Evolutionary conservation across 495 filamentous ascomycete genomes (phyloP).

Genomic region (Aspergillus leporis): DNA sequence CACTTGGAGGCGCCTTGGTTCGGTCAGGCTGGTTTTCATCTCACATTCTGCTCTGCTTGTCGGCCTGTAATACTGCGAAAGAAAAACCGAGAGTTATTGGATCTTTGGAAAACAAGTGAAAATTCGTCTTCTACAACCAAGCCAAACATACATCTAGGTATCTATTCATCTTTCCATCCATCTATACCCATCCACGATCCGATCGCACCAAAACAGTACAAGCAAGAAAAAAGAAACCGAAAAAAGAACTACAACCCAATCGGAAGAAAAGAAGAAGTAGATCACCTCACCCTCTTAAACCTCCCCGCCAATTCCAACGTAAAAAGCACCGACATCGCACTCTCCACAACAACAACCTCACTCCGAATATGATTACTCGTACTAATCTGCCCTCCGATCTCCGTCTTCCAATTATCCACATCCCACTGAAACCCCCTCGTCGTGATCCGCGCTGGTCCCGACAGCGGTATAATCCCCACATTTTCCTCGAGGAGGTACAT

Average conservation of each 20-base stretch:
- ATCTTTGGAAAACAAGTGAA: too few relatives aligned
- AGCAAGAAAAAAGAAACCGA: background rate
- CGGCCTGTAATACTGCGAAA: too few relatives aligned
- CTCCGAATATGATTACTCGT: constrained; percentile 85
- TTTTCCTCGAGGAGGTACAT: constrained; percentile 55
- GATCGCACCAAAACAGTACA: background rate
- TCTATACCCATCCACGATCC: too few relatives aligned
- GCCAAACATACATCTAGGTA: too few relatives aligned
- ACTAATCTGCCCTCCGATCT: constrained; percentile 81
- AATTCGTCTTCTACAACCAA: too few relatives aligned
- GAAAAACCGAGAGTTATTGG: too few relatives aligned
- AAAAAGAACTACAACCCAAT: background rate
- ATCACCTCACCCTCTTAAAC: constrained; percentile 33
- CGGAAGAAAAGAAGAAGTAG: background rate
- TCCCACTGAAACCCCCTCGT: constrained; percentile 89
- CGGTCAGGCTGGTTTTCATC: too few relatives aligned
- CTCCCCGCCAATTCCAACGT: constrained; percentile 69
- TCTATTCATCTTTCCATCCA: too few relatives aligned
- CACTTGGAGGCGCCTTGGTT: background rate
- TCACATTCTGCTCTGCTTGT: too few relatives aligned
- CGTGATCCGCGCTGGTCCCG: constrained; percentile 67
- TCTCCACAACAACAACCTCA: constrained; percentile 59
- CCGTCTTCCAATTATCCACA: constrained; percentile 73
- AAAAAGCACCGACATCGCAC: constrained; percentile 73
- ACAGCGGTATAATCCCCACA: constrained; percentile 83